Conservation (phyloP, 2,329 filamentous ascomycete genomes). For the Penicillium sp. region DNA sequence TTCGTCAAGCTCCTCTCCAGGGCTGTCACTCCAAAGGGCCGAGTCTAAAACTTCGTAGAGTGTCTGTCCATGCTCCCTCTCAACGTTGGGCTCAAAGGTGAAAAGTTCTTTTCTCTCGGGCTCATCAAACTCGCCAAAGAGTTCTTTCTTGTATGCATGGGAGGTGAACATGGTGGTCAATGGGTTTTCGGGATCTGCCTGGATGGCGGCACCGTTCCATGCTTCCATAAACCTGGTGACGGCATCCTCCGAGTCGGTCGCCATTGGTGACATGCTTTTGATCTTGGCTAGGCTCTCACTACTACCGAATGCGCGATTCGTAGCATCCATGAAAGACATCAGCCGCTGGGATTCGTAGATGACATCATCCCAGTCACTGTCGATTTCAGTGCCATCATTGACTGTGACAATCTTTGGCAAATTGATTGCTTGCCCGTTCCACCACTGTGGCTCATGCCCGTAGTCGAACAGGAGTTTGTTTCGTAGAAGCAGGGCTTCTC, state of each 20-base stretch:
- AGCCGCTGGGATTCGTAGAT: constrained; percentile 62
- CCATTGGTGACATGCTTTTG: constrained; percentile 35
- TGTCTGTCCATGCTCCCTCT: constrained; percentile 42
- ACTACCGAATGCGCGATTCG: constrained; percentile 61
- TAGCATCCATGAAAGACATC: constrained; percentile 62
- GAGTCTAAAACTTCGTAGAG: constrained; percentile 59
- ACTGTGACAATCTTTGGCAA: constrained; percentile 54
- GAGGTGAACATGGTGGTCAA: constrained; percentile 51
- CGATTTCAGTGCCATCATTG: constrained; percentile 33
- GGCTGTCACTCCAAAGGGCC: constrained; percentile 50
- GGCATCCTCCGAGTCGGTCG: constrained; percentile 37
- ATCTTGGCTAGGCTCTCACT: constrained; percentile 52
- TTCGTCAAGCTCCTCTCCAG: constrained; percentile 44
- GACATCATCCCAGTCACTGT: constrained; percentile 47
- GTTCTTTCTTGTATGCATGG: constrained; percentile 42
- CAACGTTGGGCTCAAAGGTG: constrained; percentile 41
- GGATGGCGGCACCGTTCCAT: constrained; percentile 52
- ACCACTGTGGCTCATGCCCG: constrained; percentile 61
- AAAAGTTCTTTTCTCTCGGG: constrained; percentile 41
- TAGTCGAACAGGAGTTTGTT: constrained; percentile 52
- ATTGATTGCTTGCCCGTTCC: constrained; percentile 58
- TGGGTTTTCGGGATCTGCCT: constrained; percentile 43
- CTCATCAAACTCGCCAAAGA: constrained; percentile 29
- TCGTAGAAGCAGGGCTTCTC: constrained; percentile 59
- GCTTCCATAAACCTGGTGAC: constrained; percentile 51